Conservation (phyloP, 805 yeast genomes). For the Ogataea minuta region DNA sequence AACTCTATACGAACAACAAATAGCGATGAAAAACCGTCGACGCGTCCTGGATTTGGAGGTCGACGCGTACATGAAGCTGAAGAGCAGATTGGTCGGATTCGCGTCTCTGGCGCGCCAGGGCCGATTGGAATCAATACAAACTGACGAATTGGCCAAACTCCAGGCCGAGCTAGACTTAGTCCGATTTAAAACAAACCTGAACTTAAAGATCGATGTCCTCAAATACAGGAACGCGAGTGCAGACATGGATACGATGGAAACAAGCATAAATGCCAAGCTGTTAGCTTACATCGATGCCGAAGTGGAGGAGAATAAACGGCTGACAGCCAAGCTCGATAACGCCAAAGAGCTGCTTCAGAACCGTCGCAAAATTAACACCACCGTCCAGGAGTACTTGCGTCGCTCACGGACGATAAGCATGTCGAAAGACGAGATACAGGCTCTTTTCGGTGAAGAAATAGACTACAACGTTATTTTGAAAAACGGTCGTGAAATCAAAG, state of each 20-base stretch:
- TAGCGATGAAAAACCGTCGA: conserved; percentile 30
- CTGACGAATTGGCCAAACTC: conserved; percentile 20
- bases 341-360: conserved; percentile 24
- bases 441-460: conserved; percentile 30
- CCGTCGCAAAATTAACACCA: conserved; percentile 26
- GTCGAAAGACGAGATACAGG: conserved; percentile 22
- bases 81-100: conserved; percentile 19
- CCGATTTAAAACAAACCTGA: conserved; percentile 19
- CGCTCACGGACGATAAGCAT: conserved; percentile 24
- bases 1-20: conserved; percentile 16
- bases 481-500: conserved; percentile 22
- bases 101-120: conserved; percentile 19
- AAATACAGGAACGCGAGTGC: conserved; percentile 14
- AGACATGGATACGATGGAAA: conserved; percentile 24
- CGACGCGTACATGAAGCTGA: conserved; percentile 25
- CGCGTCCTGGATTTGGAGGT: conserved; percentile 32
- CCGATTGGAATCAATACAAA: conserved; percentile 12
- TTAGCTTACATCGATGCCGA: conserved; percentile 22
- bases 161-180: conserved; percentile 19
- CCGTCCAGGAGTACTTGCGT: conserved; percentile 24
- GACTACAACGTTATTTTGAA: conserved; percentile 24
- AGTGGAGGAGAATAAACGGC: conserved; percentile 20
- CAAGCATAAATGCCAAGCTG: conserved; percentile 16
- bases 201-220: conserved; percentile 21
- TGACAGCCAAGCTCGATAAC: conserved; percentile 21